Evolutionary conservation across 1,284 basidiomycete species (phyloP), one percentile per base, ranked within the genome.

Genomic region (Irpex sp.): DNA sequence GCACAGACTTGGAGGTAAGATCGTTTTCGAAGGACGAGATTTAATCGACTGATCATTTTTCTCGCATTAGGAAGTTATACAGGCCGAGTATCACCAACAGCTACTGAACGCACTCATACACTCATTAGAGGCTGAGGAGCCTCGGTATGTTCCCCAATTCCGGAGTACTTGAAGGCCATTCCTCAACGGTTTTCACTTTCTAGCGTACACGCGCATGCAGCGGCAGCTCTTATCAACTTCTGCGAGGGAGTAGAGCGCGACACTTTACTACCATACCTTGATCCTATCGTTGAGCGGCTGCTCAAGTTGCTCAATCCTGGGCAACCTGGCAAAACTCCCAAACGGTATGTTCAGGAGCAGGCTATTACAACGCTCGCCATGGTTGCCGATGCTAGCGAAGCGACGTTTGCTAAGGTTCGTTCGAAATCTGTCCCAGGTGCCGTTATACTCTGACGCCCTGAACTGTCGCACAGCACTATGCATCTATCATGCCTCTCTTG

Each of bases 161-260:
- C 38, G 54, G 19, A 52, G 40, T n/a, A 26, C 58, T 11, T 11
- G 19, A 19, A 2, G 19, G 8, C 17, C 21, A 15, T 11, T 44
- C 11, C 17, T 51, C n/a, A 54, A 13, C 44, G 48, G 49, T 38
- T 59, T 17, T 40, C 9, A 15, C 26, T 47, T 47, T 48, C 38
- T 68, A 93, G 93, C 36, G 92, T 95, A 0, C 91, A 93, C 65
- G 82, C 91, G 0, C 93, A 95, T 68, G 91, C 93, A 0, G 91
- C 92, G 0, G 89, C 93, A 0, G 91, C 91, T 0, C 79, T 94
- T n/a, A 92, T 94, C 71, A 94, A 94, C 74, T 94, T 94, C 75
- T 95, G 91, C 74, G 89, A 94, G 72, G 89, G 89, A 47, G 89
- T 91, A 37, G 87, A 86, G 67, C 81, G 85, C n/a, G 83, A 89